Conservation (phyloP, 352 stramenopile genomes). For the Pythium coloratum region DNA sequence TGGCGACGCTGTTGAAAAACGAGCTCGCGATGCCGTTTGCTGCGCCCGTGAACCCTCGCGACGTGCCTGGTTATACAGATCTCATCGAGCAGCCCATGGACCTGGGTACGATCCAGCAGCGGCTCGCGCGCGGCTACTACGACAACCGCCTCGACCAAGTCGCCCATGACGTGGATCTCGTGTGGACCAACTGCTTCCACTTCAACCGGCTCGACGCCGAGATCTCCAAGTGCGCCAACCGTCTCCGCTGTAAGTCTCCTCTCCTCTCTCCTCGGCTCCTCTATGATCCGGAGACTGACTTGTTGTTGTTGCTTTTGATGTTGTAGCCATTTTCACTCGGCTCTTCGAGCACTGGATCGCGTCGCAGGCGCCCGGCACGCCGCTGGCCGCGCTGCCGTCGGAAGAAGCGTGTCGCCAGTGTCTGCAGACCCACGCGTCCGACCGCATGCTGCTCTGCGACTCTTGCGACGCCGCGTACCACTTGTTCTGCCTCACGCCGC, state of each 20-base stretch:
- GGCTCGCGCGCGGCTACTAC: slow-evolving; percentile 68
- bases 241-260: slow-evolving; percentile 66
- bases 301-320: slow-evolving; percentile 15
- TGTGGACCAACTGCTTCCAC: slow-evolving; percentile 86
- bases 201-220: slow-evolving; percentile 81
- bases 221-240: slow-evolving; percentile 78
- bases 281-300: slow-evolving; percentile 5
- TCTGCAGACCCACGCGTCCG: slow-evolving; percentile 54
- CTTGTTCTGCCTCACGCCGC: slow-evolving; percentile 73
- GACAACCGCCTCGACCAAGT: slow-evolving; percentile 55
- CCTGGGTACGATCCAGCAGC: slow-evolving; percentile 85
- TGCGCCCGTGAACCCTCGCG: slow-evolving; percentile 60
- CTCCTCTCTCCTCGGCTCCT: not conserved
- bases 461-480: slow-evolving; percentile 86
- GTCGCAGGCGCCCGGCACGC: slow-evolving; percentile 50
- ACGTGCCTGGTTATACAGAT: slow-evolving; percentile 68
- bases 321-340: slow-evolving; percentile 72
- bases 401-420: slow-evolving; percentile 78
- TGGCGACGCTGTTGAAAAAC: slow-evolving; percentile 63
- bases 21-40: slow-evolving; percentile 69
- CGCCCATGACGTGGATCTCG: slow-evolving; percentile 65
- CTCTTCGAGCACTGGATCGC: slow-evolving; percentile 80
- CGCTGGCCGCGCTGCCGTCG: slow-evolving; percentile 46
- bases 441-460: slow-evolving; percentile 83
- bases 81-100: slow-evolving; percentile 90